These are phyloP conservation scores for Neocucurbitaria cava DNA, from an alignment of 2,329 filamentous ascomycete genomes.

Conservation along the genomic window DNA sequence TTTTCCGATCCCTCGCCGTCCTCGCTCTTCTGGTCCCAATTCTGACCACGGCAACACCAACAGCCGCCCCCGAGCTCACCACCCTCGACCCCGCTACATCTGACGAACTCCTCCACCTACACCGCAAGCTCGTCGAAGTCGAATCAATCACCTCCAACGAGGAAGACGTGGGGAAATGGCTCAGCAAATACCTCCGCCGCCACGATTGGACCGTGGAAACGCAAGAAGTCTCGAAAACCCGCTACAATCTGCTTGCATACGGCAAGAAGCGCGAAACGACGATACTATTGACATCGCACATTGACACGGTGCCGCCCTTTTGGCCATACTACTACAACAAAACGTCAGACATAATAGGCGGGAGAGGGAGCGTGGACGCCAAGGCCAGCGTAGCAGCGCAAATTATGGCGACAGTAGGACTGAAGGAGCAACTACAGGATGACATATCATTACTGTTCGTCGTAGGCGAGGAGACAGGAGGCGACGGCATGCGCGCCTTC, in stretches of 20 bases:
- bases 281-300: slow-evolving; percentile 78
- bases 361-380: slow-evolving; percentile 74
- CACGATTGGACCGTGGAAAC: slow-evolving; percentile 69
- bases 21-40: slow-evolving; percentile 16
- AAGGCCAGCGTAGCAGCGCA: slow-evolving; percentile 71
- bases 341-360: slow-evolving; percentile 64
- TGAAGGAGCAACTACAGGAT: slow-evolving; percentile 54
- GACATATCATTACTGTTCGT: slow-evolving; percentile 64
- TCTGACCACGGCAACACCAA: slow-evolving; percentile 9
- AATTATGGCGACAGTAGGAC: slow-evolving; percentile 69
- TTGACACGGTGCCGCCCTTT: slow-evolving; percentile 75
- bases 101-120: slow-evolving; percentile 70
- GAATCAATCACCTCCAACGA: slow-evolving; percentile 77
- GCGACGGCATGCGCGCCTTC: slow-evolving; percentile 75
- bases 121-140: slow-evolving; percentile 76
- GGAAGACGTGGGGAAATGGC: slow-evolving; percentile 69
- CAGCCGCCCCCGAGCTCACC: slow-evolving; percentile 9
- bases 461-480: slow-evolving; percentile 82
- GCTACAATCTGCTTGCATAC: slow-evolving; percentile 82
- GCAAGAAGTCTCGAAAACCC: slow-evolving; percentile 58
- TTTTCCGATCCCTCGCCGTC: slow-evolving; percentile 21
- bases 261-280: slow-evolving; percentile 59
- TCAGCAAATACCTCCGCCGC: slow-evolving; percentile 69
- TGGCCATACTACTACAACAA: slow-evolving; percentile 68
- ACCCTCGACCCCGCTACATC: slow-evolving; percentile 29